Evolutionary conservation across 345 rosid species (phyloP), one percentile per base, ranked within the genome.

Genomic region (Stellera chamaejasme): DNA sequence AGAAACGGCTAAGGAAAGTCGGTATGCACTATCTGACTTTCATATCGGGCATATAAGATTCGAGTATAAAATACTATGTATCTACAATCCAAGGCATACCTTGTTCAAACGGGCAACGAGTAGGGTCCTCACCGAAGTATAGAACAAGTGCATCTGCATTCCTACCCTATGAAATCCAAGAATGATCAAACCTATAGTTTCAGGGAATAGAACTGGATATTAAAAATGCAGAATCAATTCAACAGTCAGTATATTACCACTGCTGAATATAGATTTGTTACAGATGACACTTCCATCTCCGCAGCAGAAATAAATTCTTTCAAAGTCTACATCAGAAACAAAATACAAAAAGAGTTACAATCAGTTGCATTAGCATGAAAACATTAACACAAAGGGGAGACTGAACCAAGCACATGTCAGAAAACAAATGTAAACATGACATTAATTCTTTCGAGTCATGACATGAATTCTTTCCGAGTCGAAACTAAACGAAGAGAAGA

Each of bases 61-160:
- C 13, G 23, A 19, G 23, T 32, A 32, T 8, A 32, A 32, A 32
- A 32, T 32, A 7, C n/a, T n/a, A 45, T 9, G 64, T 52, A 67
- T 48, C 39, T 32, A 4, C 9, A 32, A 32, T 32, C 46, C 15
- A 12, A 19, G 49, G 43, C 67, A 54, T 77, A 85, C 99, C 99
- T 90, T 94, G 99, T 72, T 94, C 99, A 79, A 90, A 90, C 2
- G 95, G 99, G 68, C 82, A 90, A 25, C 90, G 86, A 19, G 82
- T 86, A 13, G 99, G 99, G 79, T 94, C 99, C 83, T 94, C 99
- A 7, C 90, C 88, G 65, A 94, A 94, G 60, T 94, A 94, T 55
- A 78, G 72, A 13, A 87, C 97, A 70, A 94, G 97, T 61, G 90
- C 93, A 83, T 94, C 96, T 47, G 99, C 99, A 75, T 90, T 90